Conservation (phyloP, 2,329 filamentous ascomycete genomes). For the Phialophora tarda region DNA sequence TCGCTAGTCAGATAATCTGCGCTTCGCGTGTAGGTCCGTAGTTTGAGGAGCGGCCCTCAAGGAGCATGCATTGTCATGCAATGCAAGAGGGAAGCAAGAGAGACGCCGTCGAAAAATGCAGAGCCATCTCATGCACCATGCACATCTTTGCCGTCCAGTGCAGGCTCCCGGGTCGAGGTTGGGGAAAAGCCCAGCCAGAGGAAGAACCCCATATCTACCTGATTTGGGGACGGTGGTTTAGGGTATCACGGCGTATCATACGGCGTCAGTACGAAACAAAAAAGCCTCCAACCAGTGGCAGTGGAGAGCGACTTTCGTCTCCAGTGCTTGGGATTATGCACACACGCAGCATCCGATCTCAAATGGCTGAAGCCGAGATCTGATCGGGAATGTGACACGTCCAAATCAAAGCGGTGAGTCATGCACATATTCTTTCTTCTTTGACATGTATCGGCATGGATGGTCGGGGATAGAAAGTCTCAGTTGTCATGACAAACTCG, state of each 20-base stretch:
- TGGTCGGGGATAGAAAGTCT: not conserved
- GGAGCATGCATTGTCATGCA: conserved; percentile 21
- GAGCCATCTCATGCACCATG: conserved; percentile 19
- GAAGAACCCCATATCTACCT: not conserved
- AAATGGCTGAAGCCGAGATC: conserved; percentile 7
- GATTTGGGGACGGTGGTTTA: not conserved
- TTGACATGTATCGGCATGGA: not conserved
- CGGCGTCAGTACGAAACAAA: not conserved
- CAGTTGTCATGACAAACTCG: conserved; percentile 2
- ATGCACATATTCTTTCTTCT: not conserved
- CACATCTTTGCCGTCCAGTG: conserved; percentile 4
- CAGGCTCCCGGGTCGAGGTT: not conserved
- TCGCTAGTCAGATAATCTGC: not conserved
- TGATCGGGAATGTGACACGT: conserved; percentile 6
- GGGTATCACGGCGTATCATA: conserved; percentile 14
- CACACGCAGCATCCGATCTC: not conserved
- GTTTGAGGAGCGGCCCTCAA: conserved; percentile 16
- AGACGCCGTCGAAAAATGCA: conserved; percentile 13
- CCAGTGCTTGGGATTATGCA: not conserved
- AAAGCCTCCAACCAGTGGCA: no score
- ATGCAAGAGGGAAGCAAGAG: conserved; percentile 13
- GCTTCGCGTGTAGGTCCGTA: conserved; percentile 8
- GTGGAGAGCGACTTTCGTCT: not conserved
- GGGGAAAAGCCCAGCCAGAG: no score
- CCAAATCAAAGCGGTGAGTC: not conserved